Conservation (phyloP, 2,329 filamentous ascomycete genomes). For the Alternaria incomplexa region DNA sequence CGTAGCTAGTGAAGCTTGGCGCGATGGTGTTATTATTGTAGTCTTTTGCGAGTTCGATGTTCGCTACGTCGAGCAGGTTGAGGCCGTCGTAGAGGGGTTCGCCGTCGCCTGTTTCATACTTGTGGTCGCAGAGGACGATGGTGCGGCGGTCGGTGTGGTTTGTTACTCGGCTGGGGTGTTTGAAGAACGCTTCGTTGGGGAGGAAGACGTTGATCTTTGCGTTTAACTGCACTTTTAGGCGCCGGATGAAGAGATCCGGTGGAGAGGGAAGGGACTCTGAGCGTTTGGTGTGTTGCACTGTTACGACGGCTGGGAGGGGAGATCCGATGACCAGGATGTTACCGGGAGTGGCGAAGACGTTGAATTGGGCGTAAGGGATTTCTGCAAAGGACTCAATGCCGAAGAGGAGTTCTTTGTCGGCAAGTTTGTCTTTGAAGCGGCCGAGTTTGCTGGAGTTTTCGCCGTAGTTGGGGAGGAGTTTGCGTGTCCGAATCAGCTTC, state of each 20-base stretch:
- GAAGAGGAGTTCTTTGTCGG: constrained; percentile 32
- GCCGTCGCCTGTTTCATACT: constrained; percentile 20
- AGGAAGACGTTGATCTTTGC: constrained; percentile 21
- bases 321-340: constrained; percentile 26
- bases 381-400: constrained; percentile 24
- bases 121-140: constrained; percentile 22
- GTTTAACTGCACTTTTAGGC: constrained; percentile 29
- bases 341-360: constrained; percentile 27
- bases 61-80: constrained; percentile 13
- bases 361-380: constrained; percentile 31
- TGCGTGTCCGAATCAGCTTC: constrained; percentile 32
- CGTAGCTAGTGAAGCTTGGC: constrained; percentile 38
- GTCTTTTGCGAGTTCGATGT: constrained; percentile 10
- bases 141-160: constrained; percentile 13
- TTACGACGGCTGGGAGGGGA: constrained; percentile 21
- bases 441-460: constrained; percentile 23
- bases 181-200: constrained; percentile 9
- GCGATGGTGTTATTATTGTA: not conserved
- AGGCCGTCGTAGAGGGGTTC: constrained; percentile 25
- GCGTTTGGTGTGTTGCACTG: constrained; percentile 31
- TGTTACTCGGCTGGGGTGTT: constrained; percentile 5
- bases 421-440: constrained; percentile 27
- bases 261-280: constrained; percentile 29
- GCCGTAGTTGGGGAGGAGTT: constrained; percentile 26
- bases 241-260: constrained; percentile 30